phyloP scores from a whole-genome alignment of 208 protist species.

The Wallacemonas sp. region DNA sequence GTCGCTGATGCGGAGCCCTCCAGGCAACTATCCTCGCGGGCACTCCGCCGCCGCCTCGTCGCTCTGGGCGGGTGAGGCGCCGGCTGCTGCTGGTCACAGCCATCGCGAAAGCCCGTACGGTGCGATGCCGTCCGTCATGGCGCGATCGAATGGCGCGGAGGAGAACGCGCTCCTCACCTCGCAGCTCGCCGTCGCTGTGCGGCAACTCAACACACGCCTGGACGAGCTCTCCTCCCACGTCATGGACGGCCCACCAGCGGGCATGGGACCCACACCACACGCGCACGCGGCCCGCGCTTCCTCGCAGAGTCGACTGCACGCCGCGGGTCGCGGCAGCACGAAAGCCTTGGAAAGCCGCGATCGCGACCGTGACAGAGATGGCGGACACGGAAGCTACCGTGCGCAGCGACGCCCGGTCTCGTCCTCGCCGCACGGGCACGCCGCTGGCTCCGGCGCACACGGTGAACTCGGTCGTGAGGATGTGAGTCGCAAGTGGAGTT shows the following conservation, averaged over 20 bases:
- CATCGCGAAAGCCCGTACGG: background rate
- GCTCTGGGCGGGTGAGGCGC: background rate
- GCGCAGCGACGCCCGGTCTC: background rate
- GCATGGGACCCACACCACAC: background rate
- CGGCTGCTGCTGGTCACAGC: background rate
- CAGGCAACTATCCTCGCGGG: background rate
- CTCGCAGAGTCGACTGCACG: too few relatives aligned
- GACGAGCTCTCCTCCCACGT: constrained; percentile 7
- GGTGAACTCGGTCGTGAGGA: background rate
- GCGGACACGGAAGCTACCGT: constrained; percentile 5
- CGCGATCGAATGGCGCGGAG: background rate
- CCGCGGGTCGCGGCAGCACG: background rate
- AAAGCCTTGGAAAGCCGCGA: too few relatives aligned
- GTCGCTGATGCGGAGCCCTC: background rate
- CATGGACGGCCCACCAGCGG: background rate
- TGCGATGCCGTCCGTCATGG: background rate
- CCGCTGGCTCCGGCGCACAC: background rate
- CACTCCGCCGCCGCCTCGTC: background rate
- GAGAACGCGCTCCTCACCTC: background rate
- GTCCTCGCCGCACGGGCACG: background rate
- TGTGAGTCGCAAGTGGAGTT: background rate
- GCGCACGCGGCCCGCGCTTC: too few relatives aligned
- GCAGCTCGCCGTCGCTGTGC: constrained; percentile 4
- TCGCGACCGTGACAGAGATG: background rate
- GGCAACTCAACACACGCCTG: constrained; percentile 3